A percentile compares a stretch with the other conserved stretches of the same genome.
These are phyloP conservation scores for Immersiporthe knoxdaviesiana DNA, from an alignment of 2,329 filamentous ascomycete genomes.

Conservation along the genomic window DNA sequence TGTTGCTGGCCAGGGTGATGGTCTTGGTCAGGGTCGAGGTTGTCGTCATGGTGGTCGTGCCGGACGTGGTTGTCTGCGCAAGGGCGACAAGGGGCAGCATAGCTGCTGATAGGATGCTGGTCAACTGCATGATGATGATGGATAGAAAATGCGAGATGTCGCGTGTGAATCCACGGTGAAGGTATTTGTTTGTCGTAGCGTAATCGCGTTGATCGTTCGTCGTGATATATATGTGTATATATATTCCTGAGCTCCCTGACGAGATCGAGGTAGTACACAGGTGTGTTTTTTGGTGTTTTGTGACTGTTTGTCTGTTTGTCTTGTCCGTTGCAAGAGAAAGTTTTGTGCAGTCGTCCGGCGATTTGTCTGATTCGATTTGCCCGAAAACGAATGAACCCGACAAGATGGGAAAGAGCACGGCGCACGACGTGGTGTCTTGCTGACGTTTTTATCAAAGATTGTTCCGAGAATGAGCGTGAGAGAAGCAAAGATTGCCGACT, in stretches of 20 bases:
- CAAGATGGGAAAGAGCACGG: neutral
- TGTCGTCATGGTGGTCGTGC: slow-evolving; percentile 54
- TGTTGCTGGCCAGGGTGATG: slow-evolving; percentile 44
- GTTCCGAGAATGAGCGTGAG: slow-evolving; percentile 34
- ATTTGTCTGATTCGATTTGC: slow-evolving; percentile 28
- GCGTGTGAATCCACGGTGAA: slow-evolving; percentile 27
- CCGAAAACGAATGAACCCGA: slow-evolving; percentile 28
- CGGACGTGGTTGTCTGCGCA: slow-evolving; percentile 45
- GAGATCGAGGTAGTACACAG: neutral
- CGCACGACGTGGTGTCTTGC: slow-evolving; percentile 19
- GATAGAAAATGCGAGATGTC: slow-evolving; percentile 12
- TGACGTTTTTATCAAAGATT: slow-evolving; percentile 19
- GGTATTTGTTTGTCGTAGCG: neutral
- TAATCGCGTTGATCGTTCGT: slow-evolving; percentile 17
- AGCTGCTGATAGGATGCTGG: slow-evolving; percentile 49
- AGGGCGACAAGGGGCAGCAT: slow-evolving; percentile 58
- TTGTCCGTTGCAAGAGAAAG: neutral
- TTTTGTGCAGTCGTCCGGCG: slow-evolving; percentile 18
- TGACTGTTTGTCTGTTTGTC: neutral
- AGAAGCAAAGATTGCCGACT: slow-evolving; percentile 34
- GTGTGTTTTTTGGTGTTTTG: neutral
- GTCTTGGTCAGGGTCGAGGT: slow-evolving; percentile 55
- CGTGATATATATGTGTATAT: slow-evolving; percentile 17
- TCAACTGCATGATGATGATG: slow-evolving; percentile 45
- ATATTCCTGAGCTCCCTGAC: neutral